phyloP scores from a whole-genome alignment of 352 stramenopile species.

The Phytopythium chamaehyphon region DNA sequence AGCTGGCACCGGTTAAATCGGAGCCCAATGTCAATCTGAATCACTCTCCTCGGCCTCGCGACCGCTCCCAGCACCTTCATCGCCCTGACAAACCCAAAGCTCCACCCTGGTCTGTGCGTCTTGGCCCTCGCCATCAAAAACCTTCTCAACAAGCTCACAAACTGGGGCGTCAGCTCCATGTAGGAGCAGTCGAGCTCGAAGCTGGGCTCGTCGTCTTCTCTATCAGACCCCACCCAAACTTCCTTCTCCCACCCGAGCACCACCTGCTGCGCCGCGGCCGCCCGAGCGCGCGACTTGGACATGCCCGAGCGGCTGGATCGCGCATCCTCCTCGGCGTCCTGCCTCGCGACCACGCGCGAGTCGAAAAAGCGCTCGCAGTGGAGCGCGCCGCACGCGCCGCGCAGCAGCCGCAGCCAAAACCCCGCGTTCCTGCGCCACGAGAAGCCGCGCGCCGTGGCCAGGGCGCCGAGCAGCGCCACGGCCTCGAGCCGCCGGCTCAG shows the following conservation, averaged over 20 bases:
- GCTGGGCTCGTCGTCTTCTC: slow-evolving; percentile 14
- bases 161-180: slow-evolving; percentile 18
- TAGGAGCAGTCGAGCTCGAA: slow-evolving; percentile 40
- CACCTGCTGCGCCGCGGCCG: neutral
- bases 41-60: neutral
- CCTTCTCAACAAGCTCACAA: slow-evolving; percentile 21
- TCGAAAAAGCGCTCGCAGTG: slow-evolving; percentile 9
- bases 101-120: slow-evolving; percentile 10
- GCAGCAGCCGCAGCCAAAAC: slow-evolving; percentile 29
- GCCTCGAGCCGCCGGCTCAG: slow-evolving; percentile 14
- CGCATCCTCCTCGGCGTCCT: neutral
- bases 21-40: slow-evolving; percentile 20
- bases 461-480: slow-evolving; percentile 19
- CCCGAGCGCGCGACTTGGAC: neutral
- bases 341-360: neutral
- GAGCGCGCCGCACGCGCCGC: slow-evolving; percentile 2
- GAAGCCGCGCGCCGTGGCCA: slow-evolving; percentile 18
- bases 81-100: slow-evolving; percentile 18
- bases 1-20: slow-evolving; percentile 21
- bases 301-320: no score
- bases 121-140: slow-evolving; percentile 18
- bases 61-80: slow-evolving; percentile 16
- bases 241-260: neutral
- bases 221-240: neutral
- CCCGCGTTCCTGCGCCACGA: slow-evolving; percentile 24